Conservation (phyloP, 306 rosid genomes). For the Astragalus glycyphyllos region DNA sequence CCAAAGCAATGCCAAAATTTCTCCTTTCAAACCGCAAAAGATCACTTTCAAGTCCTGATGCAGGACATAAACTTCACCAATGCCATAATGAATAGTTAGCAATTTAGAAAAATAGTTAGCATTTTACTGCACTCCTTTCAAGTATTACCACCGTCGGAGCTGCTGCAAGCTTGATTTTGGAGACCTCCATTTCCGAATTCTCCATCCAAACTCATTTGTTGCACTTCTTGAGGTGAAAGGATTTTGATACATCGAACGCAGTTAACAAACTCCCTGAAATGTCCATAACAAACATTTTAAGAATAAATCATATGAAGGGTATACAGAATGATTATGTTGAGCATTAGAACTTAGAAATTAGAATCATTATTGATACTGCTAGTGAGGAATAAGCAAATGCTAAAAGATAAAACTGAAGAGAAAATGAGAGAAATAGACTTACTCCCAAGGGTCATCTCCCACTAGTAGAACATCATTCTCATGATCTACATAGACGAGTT, state of each 20-base stretch:
- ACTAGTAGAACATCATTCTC: conserved; percentile 88
- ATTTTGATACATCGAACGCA: conserved; percentile 93
- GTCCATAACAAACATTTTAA: conserved; percentile 14
- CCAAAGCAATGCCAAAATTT: conserved; percentile 5
- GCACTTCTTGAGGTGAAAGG: conserved; percentile 95
- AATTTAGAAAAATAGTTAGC: conserved; percentile 49
- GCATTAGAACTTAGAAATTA: background rate
- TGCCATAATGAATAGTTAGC: conserved; percentile 44
- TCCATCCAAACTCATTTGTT: conserved; percentile 94
- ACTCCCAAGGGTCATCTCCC: conserved; percentile 99
- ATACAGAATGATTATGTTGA: background rate
- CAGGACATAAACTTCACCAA: conserved; percentile 32
- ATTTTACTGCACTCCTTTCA: conserved; percentile 42
- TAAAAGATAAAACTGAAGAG: conserved; percentile 3
- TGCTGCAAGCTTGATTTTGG: conserved; percentile 92
- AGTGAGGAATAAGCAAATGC: conserved; percentile 16
- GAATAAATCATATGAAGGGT: no score
- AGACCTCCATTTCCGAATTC: conserved; percentile 75
- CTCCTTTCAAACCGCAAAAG: conserved; percentile 42
- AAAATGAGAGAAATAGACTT: conserved; percentile 46
- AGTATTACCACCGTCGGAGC: conserved; percentile 89
- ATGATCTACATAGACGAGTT: conserved; percentile 94
- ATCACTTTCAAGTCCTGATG: conserved; percentile 29
- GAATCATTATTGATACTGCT: background rate
- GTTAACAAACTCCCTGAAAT: conserved; percentile 87